Base-by-base conservation (phyloP, 129 eudicot genomes). In the Ambrosia trifida region DNA sequence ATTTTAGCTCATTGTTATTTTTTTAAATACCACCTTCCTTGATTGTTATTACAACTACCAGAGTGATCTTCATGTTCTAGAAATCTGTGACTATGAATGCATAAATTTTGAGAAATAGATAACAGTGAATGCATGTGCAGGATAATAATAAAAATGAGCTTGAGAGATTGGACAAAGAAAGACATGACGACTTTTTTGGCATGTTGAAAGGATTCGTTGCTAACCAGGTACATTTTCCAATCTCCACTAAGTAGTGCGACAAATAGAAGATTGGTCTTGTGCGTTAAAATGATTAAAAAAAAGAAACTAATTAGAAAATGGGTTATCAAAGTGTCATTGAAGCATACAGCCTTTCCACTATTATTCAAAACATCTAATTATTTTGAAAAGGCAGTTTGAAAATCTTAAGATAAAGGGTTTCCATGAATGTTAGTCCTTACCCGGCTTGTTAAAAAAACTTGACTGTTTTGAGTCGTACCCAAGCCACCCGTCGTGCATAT, bases 161-260 rank as follows among this genome's bases (percentile, higher is more conserved):
- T 57, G 86, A 78, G 40, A 86, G 98, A 79, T 79, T 92, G 52
- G 96, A 92, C 74, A 86, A 59, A 63, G 98, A 92, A 77, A 81
- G 85, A 78, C 96, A 78, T 18, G 93, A 87, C 30, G 98, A 92
- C 70, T 92, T 92, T 54, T 73, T 92, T 66, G 76, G 77, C 79
- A 92, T 92, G 98, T 73, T 92, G 77, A 92, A 83, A 87, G 98
- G 98, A 65, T 89, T 92, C 62, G 83, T 92, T 62, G 95, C 79
- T 80, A 92, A 54, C 31, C 61, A 54, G 61, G 61, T 54, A 20
- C 61, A 20, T 19, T 51, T 54, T 3, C 33, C 24, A 31, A 54
- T 19, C 61, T 54, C 9, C 31, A 19, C 13, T 18, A 18, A 9
- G 31, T 54, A 54, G 61, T 19, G 32, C 5, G 33, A n/a, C 31